phyloP scores from a whole-genome alignment of 768 basidiomycete genomes.

The Lactifluus hygrophoroides region DNA sequence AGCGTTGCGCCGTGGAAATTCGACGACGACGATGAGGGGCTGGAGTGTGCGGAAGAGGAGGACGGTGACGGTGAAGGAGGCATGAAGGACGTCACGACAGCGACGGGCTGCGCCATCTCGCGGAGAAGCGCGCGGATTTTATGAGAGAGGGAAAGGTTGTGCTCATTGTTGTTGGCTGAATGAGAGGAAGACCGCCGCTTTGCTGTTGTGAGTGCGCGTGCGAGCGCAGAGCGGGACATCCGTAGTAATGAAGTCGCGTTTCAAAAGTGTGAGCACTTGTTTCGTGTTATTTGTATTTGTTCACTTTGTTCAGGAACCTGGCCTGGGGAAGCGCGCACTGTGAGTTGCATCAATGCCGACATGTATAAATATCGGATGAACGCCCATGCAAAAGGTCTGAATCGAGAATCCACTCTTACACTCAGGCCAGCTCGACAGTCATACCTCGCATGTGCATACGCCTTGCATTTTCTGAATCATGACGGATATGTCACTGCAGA shows the following conservation, averaged over 20 bases:
- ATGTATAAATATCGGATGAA: too few species aligned
- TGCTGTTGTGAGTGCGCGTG: background rate
- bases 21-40: constrained; percentile 4
- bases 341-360: background rate
- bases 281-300: background rate
- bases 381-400: too few species aligned
- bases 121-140: constrained; percentile 52
- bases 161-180: background rate
- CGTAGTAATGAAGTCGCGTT: background rate
- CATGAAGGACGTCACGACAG: constrained; percentile 70
- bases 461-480: too few species aligned
- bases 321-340: too few species aligned
- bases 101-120: constrained; percentile 76
- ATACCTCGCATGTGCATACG: too few species aligned
- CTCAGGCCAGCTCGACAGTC: too few species aligned
- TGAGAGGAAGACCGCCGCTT: constrained; percentile 1
- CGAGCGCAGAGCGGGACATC: background rate
- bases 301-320: too few species aligned
- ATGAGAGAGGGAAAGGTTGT: constrained; percentile 2
- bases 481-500: too few species aligned
- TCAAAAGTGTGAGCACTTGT: too few species aligned
- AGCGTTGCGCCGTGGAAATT: constrained; percentile 84
- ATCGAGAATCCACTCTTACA: too few species aligned
- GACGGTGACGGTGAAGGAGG: constrained; percentile 22
- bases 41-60: background rate